Percentiles rank a stretch among this genome's conserved stretches.
Conservation (phyloP, 371 early-diverging fungal species). For the Nematocida displodere region DNA sequence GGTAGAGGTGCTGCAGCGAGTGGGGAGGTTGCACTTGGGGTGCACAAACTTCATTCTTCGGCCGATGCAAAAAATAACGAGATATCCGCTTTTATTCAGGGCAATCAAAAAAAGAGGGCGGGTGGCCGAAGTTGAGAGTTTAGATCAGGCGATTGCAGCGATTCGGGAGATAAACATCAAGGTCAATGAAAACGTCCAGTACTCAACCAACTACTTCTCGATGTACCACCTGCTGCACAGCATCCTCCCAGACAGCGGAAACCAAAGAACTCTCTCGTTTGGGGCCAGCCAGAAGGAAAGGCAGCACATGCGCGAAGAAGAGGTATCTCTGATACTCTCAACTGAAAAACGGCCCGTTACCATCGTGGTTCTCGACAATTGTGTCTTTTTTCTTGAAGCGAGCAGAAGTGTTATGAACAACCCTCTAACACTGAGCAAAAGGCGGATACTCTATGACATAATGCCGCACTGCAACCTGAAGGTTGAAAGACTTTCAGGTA, state of each 20-base stretch:
- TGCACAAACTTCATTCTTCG: conserved; percentile 62
- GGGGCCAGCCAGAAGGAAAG: conserved; percentile 46
- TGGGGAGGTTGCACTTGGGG: conserved; percentile 57
- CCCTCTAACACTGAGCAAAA: not conserved
- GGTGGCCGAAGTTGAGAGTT: conserved; percentile 23
- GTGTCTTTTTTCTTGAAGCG: conserved; percentile 27
- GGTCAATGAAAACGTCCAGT: conserved; percentile 53
- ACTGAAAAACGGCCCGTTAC: not conserved
- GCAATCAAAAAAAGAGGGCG: conserved; percentile 60
- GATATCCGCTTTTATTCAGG: conserved; percentile 61
- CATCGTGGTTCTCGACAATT: conserved; percentile 38
- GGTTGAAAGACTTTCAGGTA: not conserved
- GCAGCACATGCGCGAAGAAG: conserved; percentile 16
- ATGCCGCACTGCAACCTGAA: not conserved
- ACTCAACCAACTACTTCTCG: conserved; percentile 50
- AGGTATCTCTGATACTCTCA: not conserved
- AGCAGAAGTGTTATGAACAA: not conserved
- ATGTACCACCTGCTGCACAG: conserved; percentile 51
- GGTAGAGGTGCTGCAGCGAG: conserved; percentile 43
- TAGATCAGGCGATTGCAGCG: conserved; percentile 29
- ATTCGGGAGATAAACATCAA: conserved; percentile 41
- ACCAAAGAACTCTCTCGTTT: conserved; percentile 16
- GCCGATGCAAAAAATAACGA: conserved; percentile 59
- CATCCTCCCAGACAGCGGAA: conserved; percentile 1
- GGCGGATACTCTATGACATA: not conserved